These are phyloP conservation scores for Fomitopsis betulina DNA, from an alignment of 1,284 basidiomycete genomes.

Conservation along the genomic window DNA sequence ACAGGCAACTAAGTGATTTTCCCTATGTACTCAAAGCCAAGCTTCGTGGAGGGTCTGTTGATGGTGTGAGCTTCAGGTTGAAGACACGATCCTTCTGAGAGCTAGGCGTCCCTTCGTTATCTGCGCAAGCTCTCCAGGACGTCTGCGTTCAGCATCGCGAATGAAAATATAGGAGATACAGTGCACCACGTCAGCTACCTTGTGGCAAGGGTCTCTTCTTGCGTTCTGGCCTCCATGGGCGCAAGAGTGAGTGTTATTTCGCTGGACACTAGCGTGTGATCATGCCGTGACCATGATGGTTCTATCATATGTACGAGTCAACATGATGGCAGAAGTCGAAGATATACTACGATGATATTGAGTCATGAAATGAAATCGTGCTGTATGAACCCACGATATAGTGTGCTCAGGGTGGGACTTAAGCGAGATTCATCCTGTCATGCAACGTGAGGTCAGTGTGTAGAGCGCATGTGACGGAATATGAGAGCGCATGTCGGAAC, in stretches of 20 bases:
- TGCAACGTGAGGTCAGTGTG: no score
- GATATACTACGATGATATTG: constrained; percentile 16
- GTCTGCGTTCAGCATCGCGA: constrained; percentile 1
- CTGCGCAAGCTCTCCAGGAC: constrained; percentile 15
- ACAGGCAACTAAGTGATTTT: no score
- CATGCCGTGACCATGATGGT: no score
- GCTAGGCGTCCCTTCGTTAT: constrained; percentile 9
- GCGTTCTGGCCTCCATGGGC: no score
- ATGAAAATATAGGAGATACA: not conserved
- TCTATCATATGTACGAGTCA: no score
- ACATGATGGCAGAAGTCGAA: constrained; percentile 25
- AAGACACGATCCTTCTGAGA: constrained; percentile 10
- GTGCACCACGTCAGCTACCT: constrained; percentile 10
- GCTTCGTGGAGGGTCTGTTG: not conserved
- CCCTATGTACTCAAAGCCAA: not conserved
- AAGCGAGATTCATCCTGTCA: constrained; percentile 9
- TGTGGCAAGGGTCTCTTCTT: no score
- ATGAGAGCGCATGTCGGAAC: constrained; percentile 8
- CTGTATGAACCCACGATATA: constrained; percentile 9
- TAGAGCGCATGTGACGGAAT: not conserved
- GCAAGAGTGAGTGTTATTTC: not conserved
- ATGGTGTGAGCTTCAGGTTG: not conserved
- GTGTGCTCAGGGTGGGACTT: constrained; percentile 13
- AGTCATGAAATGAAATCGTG: not conserved
- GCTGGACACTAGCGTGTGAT: no score